Evolutionary conservation across 768 basidiomycete genomes (phyloP).

Genomic region (Termitomyces sp.): DNA sequence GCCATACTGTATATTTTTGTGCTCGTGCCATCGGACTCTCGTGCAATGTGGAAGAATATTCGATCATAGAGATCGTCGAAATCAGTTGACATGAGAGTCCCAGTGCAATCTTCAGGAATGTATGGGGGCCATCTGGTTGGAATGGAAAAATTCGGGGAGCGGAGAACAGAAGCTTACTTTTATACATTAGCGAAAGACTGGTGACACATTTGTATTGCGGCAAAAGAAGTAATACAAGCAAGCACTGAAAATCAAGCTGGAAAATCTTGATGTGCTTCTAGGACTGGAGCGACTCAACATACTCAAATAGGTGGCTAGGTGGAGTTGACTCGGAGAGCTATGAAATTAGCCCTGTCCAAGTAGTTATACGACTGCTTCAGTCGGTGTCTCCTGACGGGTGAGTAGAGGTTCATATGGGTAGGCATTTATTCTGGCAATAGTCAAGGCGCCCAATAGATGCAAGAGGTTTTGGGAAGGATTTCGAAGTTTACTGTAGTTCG

Average conservation of each 20-base stretch:
- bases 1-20: background rate
- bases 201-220: background rate
- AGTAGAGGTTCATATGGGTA: too few relatives aligned
- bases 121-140: background rate
- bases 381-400: too few relatives aligned
- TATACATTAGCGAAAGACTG: background rate
- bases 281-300: background rate
- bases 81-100: background rate
- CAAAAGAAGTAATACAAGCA: background rate
- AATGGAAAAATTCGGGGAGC: background rate
- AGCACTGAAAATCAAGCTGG: background rate
- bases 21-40: background rate
- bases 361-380: background rate
- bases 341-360: background rate
- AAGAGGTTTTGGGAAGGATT: background rate
- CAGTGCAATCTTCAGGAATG: slow-evolving; percentile 1
- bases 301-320: background rate
- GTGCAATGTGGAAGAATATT: background rate
- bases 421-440: too few relatives aligned
- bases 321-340: background rate
- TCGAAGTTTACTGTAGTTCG: too few relatives aligned
- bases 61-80: background rate
- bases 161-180: background rate
- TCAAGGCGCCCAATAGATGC: too few relatives aligned
- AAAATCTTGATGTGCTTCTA: background rate